Evolutionary conservation across 805 yeast species (phyloP).

Genomic region (Pichia membranifaciens): DNA sequence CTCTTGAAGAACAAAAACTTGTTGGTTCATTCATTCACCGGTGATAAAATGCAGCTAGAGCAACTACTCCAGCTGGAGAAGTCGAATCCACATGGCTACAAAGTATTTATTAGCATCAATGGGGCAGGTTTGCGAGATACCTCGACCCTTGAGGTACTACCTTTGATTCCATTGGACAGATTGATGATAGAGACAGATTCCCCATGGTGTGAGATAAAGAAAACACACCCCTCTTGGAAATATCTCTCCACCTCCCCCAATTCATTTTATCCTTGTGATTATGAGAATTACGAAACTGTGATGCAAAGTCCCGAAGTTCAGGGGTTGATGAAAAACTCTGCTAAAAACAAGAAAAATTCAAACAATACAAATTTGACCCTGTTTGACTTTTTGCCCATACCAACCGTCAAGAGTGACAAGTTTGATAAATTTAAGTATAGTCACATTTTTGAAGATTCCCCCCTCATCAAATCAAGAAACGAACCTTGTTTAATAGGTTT

Average conservation of each 20-base stretch:
- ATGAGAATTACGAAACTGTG: constrained; percentile 11
- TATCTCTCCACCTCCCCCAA: constrained; percentile 53
- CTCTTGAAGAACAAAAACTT: constrained; percentile 42
- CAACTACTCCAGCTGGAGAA: constrained; percentile 37
- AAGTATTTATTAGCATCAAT: constrained; percentile 71
- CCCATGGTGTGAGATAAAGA: constrained; percentile 96
- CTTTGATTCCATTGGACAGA: constrained; percentile 59
- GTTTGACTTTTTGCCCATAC: constrained; percentile 54
- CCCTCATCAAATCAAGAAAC: constrained; percentile 74
- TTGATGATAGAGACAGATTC: constrained; percentile 91
- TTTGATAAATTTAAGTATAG: constrained; percentile 23
- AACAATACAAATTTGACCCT: constrained; percentile 25
- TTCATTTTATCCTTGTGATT: constrained; percentile 43
- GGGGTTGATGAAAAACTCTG: constrained; percentile 13
- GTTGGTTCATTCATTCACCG: constrained; percentile 96
- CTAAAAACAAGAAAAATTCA: constrained; percentile 7
- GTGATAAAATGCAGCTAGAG: constrained; percentile 58
- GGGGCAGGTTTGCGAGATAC: constrained; percentile 86
- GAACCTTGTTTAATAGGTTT: constrained; percentile 86
- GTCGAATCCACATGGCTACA: constrained; percentile 32
- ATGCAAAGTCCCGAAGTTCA: constrained; percentile 9
- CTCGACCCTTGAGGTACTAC: constrained; percentile 64
- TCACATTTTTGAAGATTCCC: constrained; percentile 31
- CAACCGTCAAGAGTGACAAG: constrained; percentile 57
- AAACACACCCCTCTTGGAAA: constrained; percentile 69